phyloP scores from a whole-genome alignment of 495 filamentous ascomycete species.

The Penicillium antarcticum region DNA sequence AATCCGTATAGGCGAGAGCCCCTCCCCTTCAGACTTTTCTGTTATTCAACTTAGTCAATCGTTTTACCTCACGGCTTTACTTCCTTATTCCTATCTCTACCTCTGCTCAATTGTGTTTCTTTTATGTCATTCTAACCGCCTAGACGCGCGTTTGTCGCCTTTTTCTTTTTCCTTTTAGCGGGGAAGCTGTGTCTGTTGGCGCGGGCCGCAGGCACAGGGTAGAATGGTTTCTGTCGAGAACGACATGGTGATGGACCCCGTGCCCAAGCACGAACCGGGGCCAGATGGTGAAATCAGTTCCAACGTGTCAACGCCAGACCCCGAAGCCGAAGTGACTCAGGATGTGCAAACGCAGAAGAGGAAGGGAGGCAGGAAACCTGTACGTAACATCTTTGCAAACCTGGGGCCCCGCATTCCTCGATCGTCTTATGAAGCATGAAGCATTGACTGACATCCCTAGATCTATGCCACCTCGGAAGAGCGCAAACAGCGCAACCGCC shows the following conservation, averaged over 20 bases:
- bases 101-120: slow-evolving; percentile 41
- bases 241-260: slow-evolving; percentile 40
- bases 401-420: slow-evolving; percentile 34
- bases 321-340: slow-evolving; percentile 55
- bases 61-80: slow-evolving; percentile 44
- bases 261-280: slow-evolving; percentile 17
- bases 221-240: slow-evolving; percentile 46
- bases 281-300: slow-evolving; percentile 49
- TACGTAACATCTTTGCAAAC: slow-evolving; percentile 49
- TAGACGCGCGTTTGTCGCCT: slow-evolving; percentile 48
- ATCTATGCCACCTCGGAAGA: slow-evolving; percentile 99
- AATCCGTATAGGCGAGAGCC: slow-evolving; percentile 12
- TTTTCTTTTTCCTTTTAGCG: slow-evolving; percentile 10
- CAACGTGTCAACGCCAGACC: slow-evolving; percentile 52
- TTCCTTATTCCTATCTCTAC: slow-evolving; percentile 26
- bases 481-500: slow-evolving; percentile 94
- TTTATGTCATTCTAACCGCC: slow-evolving; percentile 46
- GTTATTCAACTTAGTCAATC: slow-evolving; percentile 38
- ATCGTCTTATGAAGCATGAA: slow-evolving; percentile 12
- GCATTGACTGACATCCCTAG: slow-evolving; percentile 40
- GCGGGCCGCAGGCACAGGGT: slow-evolving; percentile 11
- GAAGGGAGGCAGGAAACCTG: slow-evolving; percentile 95
- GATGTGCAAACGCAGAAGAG: slow-evolving; percentile 74
- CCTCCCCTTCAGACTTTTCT: slow-evolving; percentile 22
- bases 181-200: slow-evolving; percentile 13